phyloP scores from a whole-genome alignment of 257 asterid species.

The Solanum paucissectum region DNA sequence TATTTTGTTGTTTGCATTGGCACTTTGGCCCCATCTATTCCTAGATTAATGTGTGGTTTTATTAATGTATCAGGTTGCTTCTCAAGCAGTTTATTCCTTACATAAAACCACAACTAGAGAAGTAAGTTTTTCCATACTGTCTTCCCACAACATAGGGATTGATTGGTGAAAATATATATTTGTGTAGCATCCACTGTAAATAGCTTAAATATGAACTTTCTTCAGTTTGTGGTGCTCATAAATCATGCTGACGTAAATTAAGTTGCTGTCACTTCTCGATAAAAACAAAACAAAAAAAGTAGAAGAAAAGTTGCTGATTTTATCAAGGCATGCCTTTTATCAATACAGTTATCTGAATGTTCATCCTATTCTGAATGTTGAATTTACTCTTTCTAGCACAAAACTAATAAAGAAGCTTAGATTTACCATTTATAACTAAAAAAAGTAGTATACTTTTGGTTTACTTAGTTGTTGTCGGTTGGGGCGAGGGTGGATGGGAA shows the following conservation, averaged over 20 bases:
- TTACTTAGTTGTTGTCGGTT: neutral
- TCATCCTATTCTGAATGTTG: neutral
- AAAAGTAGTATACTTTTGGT: neutral
- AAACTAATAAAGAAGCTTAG: neutral
- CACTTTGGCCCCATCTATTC: neutral
- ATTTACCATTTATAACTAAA: neutral
- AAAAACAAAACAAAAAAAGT: neutral
- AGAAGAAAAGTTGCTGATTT: neutral
- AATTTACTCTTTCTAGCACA: neutral
- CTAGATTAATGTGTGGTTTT: slow-evolving; percentile 1
- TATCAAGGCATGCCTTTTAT: too few species aligned
- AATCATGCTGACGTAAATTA: neutral
- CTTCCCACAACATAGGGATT: neutral
- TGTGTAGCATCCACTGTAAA: neutral
- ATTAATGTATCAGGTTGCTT: slow-evolving; percentile 61
- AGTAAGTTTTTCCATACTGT: slow-evolving; percentile 29
- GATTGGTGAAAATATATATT: neutral
- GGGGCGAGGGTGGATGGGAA: neutral
- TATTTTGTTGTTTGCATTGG: neutral
- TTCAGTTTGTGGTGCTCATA: neutral
- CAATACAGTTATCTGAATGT: neutral
- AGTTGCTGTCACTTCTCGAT: neutral
- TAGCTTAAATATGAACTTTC: neutral
- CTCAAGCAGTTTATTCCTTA: slow-evolving; percentile 87
- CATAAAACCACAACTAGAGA: slow-evolving; percentile 96